Evolutionary conservation across 2,329 filamentous ascomycete genomes (phyloP), one percentile per base, ranked within the genome.

Genomic region (Phyllachora maydis): DNA sequence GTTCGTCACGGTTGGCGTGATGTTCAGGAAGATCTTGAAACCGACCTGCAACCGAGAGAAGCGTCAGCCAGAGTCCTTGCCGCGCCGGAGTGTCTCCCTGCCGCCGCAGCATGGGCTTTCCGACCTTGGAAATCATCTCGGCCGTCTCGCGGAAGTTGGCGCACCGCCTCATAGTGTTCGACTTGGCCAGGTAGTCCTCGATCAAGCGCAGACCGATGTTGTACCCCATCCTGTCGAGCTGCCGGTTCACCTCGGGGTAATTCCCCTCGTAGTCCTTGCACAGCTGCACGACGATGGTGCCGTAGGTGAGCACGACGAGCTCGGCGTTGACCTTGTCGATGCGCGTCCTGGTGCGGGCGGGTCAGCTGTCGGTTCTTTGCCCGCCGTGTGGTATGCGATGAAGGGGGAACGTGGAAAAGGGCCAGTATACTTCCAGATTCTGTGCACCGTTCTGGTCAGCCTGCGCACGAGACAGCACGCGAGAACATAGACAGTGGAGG

Each of bases 1-100:
- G 44, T 91, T 93, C 22, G 82, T 81, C 32, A 95, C 73, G 6
- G 73, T 76, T 0, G 88, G 88, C 4, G 83, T 90, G 36, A 93
- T 82, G 42, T 98, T 98, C 30, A 98, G 66, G 47, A 98, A 98
- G 34, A 98, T 92, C 54, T 98, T 95, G 56, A 98, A 98, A 27
- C 88, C 88, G 34, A 98, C 76, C 78, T 93, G 33, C 30, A n/a
- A n/a, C n/a, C n/a, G n/a, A n/a, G n/a, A n/a, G n/a, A n/a, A n/a
- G n/a, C n/a, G n/a, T n/a, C n/a, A n/a, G n/a, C n/a, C n/a, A n/a
- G n/a, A n/a, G 4, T 23, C 14, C 6, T 15, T 8, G 12, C 17
- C 18, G 14, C 17, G 5, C 19, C 14, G 19, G 23, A 15, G 26
- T 14, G 30, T 45, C 26, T 41, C 38, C 21, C 16, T 14, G 14